Evolutionary conservation across 495 filamentous ascomycete genomes (phyloP), one percentile per base, ranked within the genome.

Genomic region (Penicillium fimorum): DNA sequence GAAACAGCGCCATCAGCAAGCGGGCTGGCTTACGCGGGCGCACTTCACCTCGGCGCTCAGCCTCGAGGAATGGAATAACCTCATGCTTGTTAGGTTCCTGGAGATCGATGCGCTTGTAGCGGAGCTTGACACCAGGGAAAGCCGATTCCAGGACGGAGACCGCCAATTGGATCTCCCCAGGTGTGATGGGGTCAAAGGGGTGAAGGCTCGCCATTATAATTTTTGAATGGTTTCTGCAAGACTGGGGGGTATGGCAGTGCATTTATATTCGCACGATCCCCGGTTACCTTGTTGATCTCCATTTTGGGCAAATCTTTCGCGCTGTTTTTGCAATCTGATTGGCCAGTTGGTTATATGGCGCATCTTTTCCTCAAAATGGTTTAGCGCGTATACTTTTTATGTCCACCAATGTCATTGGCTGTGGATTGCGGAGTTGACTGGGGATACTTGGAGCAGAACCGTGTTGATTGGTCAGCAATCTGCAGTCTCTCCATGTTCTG

Each of bases 101-200:
- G 8, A 78, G 65, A 59, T 78, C 75, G 57, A 78, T 76, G 18
- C 73, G 65, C 55, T 78, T 78, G 50, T 75, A 74, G 11, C 75
- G 71, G 53, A 78, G 59, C 50, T 71, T 61, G 27, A 73, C 69
- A 17, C 66, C 73, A 0, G 74, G 67, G 43, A 78, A 76, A 13
- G 74, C 64, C 4, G 69, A 63, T 52, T 76, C 64, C 41, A 78
- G 53, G 42, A 78, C 62, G 25, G 66, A 69, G 5, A 71, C 69
- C 8, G 67, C 75, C 49, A 78, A 46, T 46, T 70, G 66, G 45
- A 78, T 78, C 59, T 78, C 75, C 48, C 66, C 69, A 13, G 74
- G 69, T 5, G 69, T 71, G 30, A 76, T 68, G 12, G 75, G 74
- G 51, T 78, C 74, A 45, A 78, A 76, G 0, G 75, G 75, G 58